Conservation (phyloP, 805 yeast genomes). For the Zygosaccharomyces bisporus region DNA sequence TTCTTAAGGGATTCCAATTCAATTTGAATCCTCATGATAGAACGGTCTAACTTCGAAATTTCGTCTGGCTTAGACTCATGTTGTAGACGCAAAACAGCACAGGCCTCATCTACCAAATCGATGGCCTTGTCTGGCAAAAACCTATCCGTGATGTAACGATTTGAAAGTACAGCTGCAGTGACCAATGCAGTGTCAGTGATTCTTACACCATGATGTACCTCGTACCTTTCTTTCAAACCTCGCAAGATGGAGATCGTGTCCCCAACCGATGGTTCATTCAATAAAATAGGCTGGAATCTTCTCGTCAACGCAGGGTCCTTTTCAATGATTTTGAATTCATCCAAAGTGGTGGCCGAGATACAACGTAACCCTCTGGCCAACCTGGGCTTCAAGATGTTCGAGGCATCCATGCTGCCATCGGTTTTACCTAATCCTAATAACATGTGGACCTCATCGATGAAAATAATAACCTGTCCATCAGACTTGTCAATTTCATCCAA, state of each 20-base stretch:
- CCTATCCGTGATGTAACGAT: constrained; percentile 87
- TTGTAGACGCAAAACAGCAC: constrained; percentile 89
- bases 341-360: constrained; percentile 94
- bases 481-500: constrained; percentile 80
- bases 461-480: constrained; percentile 70
- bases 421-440: constrained; percentile 87
- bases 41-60: constrained; percentile 81
- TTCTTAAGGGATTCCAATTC: constrained; percentile 91
- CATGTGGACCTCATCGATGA: constrained; percentile 88
- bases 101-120: constrained; percentile 94
- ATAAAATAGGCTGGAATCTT: constrained; percentile 83
- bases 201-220: constrained; percentile 96
- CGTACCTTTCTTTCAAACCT: constrained; percentile 91
- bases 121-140: constrained; percentile 95
- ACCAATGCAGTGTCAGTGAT: constrained; percentile 90
- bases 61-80: constrained; percentile 97
- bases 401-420: constrained; percentile 95
- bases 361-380: constrained; percentile 92
- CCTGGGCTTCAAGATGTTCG: constrained; percentile 88
- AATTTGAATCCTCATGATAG: constrained; percentile 89
- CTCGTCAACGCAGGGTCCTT: constrained; percentile 95
- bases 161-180: constrained; percentile 86
- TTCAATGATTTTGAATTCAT: constrained; percentile 91
- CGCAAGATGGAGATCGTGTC: constrained; percentile 89
- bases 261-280: constrained; percentile 84